phyloP scores from a whole-genome alignment of 2,329 filamentous ascomycete species.

The Neonectria faginata region DNA sequence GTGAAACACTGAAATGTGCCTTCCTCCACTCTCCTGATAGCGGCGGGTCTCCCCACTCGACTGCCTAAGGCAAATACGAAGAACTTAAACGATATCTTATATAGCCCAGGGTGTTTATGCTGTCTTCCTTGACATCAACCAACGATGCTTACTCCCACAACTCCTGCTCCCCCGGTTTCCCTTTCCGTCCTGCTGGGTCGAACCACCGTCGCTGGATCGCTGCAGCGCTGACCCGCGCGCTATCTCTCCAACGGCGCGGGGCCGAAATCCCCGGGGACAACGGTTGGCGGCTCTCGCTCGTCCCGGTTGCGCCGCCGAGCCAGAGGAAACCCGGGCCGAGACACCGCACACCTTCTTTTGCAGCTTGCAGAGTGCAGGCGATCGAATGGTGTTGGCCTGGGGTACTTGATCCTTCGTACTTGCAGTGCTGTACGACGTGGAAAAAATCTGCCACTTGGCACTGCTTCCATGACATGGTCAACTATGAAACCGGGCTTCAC shows the following conservation, averaged over 20 bases:
- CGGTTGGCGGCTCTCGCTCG: constrained; percentile 37
- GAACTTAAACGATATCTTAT: not conserved
- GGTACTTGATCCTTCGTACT: too few species aligned
- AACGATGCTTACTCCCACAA: not conserved
- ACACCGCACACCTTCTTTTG: constrained; percentile 35
- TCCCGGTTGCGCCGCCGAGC: constrained; percentile 36
- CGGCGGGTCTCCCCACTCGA: not conserved
- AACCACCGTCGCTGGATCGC: not conserved
- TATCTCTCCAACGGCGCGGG: constrained; percentile 18
- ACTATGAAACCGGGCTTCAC: not conserved
- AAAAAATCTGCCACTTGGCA: not conserved
- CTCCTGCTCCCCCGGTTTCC: not conserved
- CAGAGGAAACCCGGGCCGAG: constrained; percentile 39
- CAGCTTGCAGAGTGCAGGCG: not conserved
- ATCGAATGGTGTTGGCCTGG: not conserved
- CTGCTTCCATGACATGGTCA: not conserved
- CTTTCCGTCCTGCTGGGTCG: not conserved
- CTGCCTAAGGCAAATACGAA: not conserved
- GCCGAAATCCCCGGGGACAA: constrained; percentile 16
- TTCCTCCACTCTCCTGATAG: not conserved
- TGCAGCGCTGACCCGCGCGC: constrained; percentile 4
- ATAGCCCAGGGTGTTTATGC: not conserved
- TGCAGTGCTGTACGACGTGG: too few species aligned
- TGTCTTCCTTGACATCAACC: not conserved
- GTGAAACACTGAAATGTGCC: not conserved